A percentile compares a stretch with the other conserved stretches of the same genome.
phyloP scores from a whole-genome alignment of 108 stramenopile genomes.

The Epipyxis sp. region DNA sequence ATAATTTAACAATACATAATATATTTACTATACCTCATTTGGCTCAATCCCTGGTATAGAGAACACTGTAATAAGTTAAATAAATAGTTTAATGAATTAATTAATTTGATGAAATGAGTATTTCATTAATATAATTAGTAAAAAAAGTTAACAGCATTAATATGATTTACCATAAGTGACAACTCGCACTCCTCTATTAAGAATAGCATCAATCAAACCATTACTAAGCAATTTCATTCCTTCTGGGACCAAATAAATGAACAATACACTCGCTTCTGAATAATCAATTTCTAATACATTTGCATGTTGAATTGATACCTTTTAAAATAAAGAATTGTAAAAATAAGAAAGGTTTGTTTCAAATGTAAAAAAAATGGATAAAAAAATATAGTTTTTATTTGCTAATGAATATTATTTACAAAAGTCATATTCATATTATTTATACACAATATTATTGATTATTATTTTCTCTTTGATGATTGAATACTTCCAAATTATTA shows the following conservation, averaged over 20 bases:
- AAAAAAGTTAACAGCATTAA: neutral
- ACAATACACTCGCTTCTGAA: constrained; percentile 69
- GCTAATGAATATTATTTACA: neutral
- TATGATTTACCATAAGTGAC: constrained; percentile 4
- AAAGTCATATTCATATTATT: neutral
- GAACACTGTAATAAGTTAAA: constrained; percentile 1
- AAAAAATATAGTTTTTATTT: neutral
- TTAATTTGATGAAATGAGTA: neutral
- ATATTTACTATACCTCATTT: neutral
- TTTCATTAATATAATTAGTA: neutral
- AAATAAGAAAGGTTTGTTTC: too few relatives aligned
- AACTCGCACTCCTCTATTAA: constrained; percentile 11
- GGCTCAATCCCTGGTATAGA: neutral
- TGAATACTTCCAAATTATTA: too few relatives aligned
- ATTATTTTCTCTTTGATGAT: too few relatives aligned
- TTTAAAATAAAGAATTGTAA: neutral
- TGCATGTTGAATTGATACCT: constrained; percentile 48
- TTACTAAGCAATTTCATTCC: constrained; percentile 65
- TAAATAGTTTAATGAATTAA: neutral
- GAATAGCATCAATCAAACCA: constrained; percentile 39
- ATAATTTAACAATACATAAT: neutral
- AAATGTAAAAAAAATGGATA: neutral
- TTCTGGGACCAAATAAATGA: constrained; percentile 73
- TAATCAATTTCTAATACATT: constrained; percentile 68
- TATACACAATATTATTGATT: neutral